These are phyloP conservation scores for Catunica adiposa DNA, from an alignment of 2,329 filamentous ascomycete genomes.

Conservation along the genomic window DNA sequence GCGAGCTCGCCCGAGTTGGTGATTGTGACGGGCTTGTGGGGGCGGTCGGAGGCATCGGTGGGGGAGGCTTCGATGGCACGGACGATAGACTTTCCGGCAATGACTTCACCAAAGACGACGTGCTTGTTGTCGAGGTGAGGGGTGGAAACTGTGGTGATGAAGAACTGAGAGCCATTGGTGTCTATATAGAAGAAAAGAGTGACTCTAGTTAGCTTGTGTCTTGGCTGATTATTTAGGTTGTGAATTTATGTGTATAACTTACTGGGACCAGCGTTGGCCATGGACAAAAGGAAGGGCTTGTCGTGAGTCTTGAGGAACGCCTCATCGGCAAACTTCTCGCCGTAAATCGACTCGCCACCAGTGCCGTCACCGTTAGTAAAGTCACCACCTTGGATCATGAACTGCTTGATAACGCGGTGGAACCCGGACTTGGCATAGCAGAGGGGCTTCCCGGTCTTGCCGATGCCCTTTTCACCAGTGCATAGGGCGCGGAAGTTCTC, in stretches of 20 bases:
- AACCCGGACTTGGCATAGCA: constrained; percentile 88
- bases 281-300: constrained; percentile 81
- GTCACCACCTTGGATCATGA: constrained; percentile 98
- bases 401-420: constrained; percentile 94
- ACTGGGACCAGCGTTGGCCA: constrained; percentile 94
- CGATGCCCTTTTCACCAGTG: constrained; percentile 82
- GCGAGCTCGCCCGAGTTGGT: constrained; percentile 72
- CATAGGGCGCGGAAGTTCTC: constrained; percentile 93
- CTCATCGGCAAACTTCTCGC: constrained; percentile 93
- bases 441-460: constrained; percentile 67
- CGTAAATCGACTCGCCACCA: constrained; percentile 93
- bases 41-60: constrained; percentile 64
- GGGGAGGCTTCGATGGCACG: constrained; percentile 76
- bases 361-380: constrained; percentile 92
- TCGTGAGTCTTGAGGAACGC: constrained; percentile 88
- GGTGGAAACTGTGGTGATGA: constrained; percentile 88
- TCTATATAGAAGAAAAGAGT: constrained; percentile 29
- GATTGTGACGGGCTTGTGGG: constrained; percentile 55
- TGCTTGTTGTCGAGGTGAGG: constrained; percentile 93
- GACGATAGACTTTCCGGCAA: constrained; percentile 80
- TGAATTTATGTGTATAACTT: constrained; percentile 22
- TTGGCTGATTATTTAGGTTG: neutral
- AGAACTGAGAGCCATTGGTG: constrained; percentile 97
- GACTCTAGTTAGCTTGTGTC: neutral
- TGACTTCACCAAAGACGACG: constrained; percentile 89